Evolutionary conservation across 192 early-diverging fungal species (phyloP).

Genomic region (Dimargaris cristalligena): DNA sequence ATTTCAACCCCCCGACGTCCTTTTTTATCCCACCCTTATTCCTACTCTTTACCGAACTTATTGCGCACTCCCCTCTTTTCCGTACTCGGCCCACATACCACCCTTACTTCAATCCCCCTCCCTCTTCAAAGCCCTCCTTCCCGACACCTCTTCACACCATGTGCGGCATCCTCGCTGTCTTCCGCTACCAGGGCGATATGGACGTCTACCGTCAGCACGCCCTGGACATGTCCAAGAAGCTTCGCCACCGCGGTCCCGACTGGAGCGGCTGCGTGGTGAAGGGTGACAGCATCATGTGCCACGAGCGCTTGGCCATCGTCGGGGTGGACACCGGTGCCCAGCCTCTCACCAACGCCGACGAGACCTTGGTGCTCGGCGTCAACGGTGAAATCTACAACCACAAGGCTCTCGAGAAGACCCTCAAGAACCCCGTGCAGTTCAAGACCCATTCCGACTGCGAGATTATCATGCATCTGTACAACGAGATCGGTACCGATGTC

Average conservation of each 20-base stretch:
- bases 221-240: slow-evolving; percentile 59
- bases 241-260: slow-evolving; percentile 97
- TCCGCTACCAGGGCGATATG: slow-evolving; percentile 67
- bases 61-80: too few relatives aligned
- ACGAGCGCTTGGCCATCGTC: slow-evolving; percentile 96
- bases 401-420: slow-evolving; percentile 52
- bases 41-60: too few relatives aligned
- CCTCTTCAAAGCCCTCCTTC: too few relatives aligned
- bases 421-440: slow-evolving; percentile 59
- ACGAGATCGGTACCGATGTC: slow-evolving; percentile 67
- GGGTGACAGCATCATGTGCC: slow-evolving; percentile 80
- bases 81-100: too few relatives aligned
- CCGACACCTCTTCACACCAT: slow-evolving; percentile 38
- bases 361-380: slow-evolving; percentile 69
- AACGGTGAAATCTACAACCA: slow-evolving; percentile 99
- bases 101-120: too few relatives aligned
- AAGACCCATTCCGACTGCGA: slow-evolving; percentile 98
- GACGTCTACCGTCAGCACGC: slow-evolving; percentile 65
- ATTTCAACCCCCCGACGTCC: too few relatives aligned
- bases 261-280: slow-evolving; percentile 80
- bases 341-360: slow-evolving; percentile 85
- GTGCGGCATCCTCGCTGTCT: slow-evolving; percentile 97
- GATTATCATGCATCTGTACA: slow-evolving; percentile 88
- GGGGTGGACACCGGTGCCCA: slow-evolving; percentile 94
- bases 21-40: too few relatives aligned